Percentiles rank a stretch among this genome's conserved stretches.
Evolutionary conservation across 2,329 filamentous ascomycete species (phyloP).

Genomic region (Paraphaeosphaeria sporulosa): DNA sequence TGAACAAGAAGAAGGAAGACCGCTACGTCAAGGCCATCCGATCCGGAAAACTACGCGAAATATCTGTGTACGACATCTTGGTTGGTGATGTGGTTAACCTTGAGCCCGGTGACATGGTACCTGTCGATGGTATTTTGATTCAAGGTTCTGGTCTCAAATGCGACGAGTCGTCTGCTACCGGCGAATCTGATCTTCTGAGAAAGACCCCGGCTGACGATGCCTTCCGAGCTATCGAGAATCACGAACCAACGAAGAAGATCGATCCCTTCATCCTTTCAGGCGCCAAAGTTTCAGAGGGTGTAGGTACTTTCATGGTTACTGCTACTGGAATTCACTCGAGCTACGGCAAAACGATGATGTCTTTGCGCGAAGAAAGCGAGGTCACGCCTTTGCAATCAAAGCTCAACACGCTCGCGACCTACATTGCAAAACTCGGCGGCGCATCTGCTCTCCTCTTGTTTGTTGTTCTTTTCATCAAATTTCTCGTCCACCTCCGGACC

Average conservation of each 20-base stretch:
- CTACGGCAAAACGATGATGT: conserved; percentile 81
- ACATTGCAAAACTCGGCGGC: conserved; percentile 80
- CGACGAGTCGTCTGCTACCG: conserved; percentile 79
- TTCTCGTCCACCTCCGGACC: conserved; percentile 71
- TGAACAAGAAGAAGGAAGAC: conserved; percentile 82
- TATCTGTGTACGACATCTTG: conserved; percentile 74
- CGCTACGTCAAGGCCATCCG: conserved; percentile 76
- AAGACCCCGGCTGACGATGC: conserved; percentile 73
- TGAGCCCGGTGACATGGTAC: conserved; percentile 76
- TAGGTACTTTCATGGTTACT: conserved; percentile 78
- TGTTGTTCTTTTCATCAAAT: conserved; percentile 84
- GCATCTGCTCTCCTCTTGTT: conserved; percentile 81
- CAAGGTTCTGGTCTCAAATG: conserved; percentile 72
- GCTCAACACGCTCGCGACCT: conserved; percentile 77
- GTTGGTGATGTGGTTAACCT: conserved; percentile 78
- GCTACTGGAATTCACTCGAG: conserved; percentile 77
- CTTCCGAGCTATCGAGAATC: conserved; percentile 68
- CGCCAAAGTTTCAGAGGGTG: conserved; percentile 77
- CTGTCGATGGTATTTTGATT: conserved; percentile 75
- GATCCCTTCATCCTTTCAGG: conserved; percentile 91
- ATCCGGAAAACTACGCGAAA: conserved; percentile 74
- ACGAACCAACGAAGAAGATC: conserved; percentile 69
- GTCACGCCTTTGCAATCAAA: conserved; percentile 82
- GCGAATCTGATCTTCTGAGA: conserved; percentile 75
- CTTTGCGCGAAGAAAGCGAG: conserved; percentile 76